These are phyloP conservation scores for Leccinum longicurvipes DNA, from an alignment of 768 basidiomycete genomes.

Conservation along the genomic window DNA sequence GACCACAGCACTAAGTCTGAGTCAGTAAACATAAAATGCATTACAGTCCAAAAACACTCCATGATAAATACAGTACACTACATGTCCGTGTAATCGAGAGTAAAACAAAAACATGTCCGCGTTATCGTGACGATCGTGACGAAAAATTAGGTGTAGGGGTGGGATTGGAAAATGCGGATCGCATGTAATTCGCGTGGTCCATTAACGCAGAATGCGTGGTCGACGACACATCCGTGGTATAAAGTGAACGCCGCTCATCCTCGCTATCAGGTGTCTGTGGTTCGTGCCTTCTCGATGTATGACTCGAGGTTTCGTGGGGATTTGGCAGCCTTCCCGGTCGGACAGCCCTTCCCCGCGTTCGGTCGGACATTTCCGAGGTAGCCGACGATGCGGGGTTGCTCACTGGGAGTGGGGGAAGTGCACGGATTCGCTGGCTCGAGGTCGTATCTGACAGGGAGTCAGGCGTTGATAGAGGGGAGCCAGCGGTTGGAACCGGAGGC, in stretches of 20 bases:
- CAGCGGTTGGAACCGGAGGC: conserved; percentile 3
- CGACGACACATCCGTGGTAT: conserved; percentile 25
- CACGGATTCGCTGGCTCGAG: conserved; percentile 21
- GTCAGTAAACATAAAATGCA: too few relatives aligned
- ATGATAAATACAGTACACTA: too few relatives aligned
- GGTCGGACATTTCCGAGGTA: not conserved
- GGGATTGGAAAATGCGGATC: conserved; percentile 13
- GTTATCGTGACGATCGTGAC: conserved; percentile 6
- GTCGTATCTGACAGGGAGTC: conserved; percentile 8
- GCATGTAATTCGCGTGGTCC: conserved; percentile 28
- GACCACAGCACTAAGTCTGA: not conserved
- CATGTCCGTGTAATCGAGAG: not conserved
- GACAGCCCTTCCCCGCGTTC: not conserved
- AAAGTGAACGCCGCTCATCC: conserved; percentile 15
- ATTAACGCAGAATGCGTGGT: conserved; percentile 28
- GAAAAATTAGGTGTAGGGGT: conserved; percentile 5
- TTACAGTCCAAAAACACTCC: too few relatives aligned
- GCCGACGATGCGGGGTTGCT: not conserved
- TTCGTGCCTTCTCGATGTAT: not conserved
- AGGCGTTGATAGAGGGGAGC: conserved; percentile 6
- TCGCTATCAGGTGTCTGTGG: conserved; percentile 10
- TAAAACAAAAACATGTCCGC: not conserved
- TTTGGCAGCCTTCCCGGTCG: not conserved
- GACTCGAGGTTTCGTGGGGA: not conserved
- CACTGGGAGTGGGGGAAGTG: conserved; percentile 30